Evolutionary conservation across 1,284 basidiomycete genomes (phyloP), one percentile per base, ranked within the genome.

Genomic region (Rugosomyces carneus): DNA sequence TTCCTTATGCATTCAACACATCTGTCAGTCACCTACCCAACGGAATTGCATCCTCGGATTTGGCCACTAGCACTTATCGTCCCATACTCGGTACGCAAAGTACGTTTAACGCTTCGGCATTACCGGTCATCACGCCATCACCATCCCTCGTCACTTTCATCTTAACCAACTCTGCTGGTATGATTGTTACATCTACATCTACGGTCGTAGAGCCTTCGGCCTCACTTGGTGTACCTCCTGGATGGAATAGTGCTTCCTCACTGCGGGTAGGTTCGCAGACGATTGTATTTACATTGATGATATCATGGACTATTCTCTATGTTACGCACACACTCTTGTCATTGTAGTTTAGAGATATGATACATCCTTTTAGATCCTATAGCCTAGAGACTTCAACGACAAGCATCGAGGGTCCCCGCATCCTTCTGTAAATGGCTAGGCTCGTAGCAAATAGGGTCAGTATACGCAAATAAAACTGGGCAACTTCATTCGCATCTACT

Each of bases 1-100:
- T 84, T 0, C 50, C 77, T 0, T 93, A 91, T 60, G 62, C 72
- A 8, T 86, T 91, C 63, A 86, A 86, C 54, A 76, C 84, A 0
- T 82, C 87, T 3, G 63, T 84, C 38, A 54, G 71, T 34, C 81
- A 74, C 9, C 57, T 66, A 15, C 63, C 70, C 26, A 79, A 81
- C 6, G 73, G 74, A 40, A 68, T 83, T 36, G 74, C 78, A 1
- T 51, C 65, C 2, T 71, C 76, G 16, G 83, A 75, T 24, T 76
- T 88, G 20, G 86, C 78, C 9, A 80, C 78, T 1, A 80, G 76
- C 60, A 86, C 84, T 2, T 89, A 89, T 57, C 67, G 61, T 19
- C 68, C 86, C 0, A 66, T 85, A 18, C 52, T 75, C 67, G 61
- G 70, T 5, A 19, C 31, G 19, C 56, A 56, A 53, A 60, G 52